Conservation (phyloP, 495 filamentous ascomycete genomes). For the Neurospora sp. region DNA sequence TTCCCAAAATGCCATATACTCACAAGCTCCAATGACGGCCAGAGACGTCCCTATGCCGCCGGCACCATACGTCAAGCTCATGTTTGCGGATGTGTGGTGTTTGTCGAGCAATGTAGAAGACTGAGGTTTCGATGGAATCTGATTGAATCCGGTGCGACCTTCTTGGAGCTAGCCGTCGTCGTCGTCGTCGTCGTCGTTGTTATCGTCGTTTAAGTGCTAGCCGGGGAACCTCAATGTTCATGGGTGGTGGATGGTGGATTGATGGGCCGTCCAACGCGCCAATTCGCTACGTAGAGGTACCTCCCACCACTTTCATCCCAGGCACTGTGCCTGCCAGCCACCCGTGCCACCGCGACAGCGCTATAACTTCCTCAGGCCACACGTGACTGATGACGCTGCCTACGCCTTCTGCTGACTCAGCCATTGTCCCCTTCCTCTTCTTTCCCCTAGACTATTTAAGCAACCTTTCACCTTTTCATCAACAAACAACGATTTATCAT, state of each 20-base stretch:
- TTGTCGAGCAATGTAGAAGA: background rate
- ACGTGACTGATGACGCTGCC: constrained; percentile 3
- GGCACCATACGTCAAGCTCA: constrained; percentile 55
- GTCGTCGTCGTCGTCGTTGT: background rate
- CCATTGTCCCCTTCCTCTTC: constrained; percentile 1
- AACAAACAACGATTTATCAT: constrained; percentile 6
- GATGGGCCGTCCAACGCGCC: background rate
- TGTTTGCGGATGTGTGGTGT: constrained; percentile 20
- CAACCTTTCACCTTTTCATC: constrained; percentile 3
- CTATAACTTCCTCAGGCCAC: background rate
- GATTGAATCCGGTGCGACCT: background rate
- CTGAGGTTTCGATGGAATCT: background rate
- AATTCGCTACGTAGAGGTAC: constrained; percentile 1
- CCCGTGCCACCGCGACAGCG: background rate
- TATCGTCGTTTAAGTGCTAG: constrained; percentile 1
- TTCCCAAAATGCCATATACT: constrained; percentile 10
- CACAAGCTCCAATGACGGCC: constrained; percentile 84
- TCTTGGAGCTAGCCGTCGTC: background rate
- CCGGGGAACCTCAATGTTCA: background rate
- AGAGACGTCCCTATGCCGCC: constrained; percentile 61
- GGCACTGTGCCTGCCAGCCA: background rate
- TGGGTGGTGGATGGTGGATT: background rate
- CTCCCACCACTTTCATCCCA: constrained; percentile 1
- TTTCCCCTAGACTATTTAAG: constrained; percentile 18
- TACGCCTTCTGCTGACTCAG: constrained; percentile 8